A percentile compares a stretch with the other conserved stretches of the same genome.
Conservation (phyloP, 148 eudicot genomes). For the Silene latifolia region DNA sequence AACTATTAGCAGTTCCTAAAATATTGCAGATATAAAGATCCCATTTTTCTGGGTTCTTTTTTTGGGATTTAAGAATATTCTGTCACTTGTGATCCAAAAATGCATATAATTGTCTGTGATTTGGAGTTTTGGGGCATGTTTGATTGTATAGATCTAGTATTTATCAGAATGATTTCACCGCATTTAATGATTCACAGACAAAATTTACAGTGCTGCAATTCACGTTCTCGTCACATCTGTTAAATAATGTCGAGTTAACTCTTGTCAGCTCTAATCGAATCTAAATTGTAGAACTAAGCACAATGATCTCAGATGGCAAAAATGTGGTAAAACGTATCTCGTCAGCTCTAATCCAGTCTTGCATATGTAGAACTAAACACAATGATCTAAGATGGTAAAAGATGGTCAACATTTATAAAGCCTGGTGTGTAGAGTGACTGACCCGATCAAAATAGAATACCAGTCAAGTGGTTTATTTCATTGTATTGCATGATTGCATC, state of each 20-base stretch:
- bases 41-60: neutral
- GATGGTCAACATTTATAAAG: neutral
- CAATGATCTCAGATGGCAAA: neutral
- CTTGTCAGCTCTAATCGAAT: neutral
- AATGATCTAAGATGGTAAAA: neutral
- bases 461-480: too few relatives aligned
- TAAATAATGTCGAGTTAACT: neutral
- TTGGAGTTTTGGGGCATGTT: conserved; percentile 15
- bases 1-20: conserved; percentile 18
- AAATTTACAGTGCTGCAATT: too few relatives aligned
- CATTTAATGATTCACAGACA: too few relatives aligned
- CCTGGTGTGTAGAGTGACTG: neutral
- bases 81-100: conserved; percentile 2
- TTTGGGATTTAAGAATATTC: neutral
- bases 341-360: neutral
- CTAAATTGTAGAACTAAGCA: neutral
- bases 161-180: too few relatives aligned
- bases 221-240: too few relatives aligned
- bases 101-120: conserved; percentile 19
- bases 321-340: neutral
- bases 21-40: neutral
- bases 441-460: too few relatives aligned
- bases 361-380: too few relatives aligned
- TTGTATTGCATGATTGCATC: too few relatives aligned
- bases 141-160: conserved; percentile 15